phyloP scores from a whole-genome alignment of 2,329 filamentous ascomycete species.

The Cladosporium colombiae region DNA sequence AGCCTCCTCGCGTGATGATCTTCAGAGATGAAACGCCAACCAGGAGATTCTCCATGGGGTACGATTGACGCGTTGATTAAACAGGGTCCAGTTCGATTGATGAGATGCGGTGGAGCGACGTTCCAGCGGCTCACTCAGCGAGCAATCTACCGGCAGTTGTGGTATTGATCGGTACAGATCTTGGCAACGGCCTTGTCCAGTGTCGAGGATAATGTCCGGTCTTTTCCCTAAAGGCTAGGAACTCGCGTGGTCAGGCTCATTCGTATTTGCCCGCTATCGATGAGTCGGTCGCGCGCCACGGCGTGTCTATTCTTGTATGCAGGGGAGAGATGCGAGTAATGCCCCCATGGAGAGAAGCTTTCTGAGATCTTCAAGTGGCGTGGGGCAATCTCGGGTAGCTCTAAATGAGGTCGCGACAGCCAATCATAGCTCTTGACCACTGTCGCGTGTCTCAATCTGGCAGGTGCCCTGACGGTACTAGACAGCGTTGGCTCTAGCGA shows the following conservation, averaged over 20 bases:
- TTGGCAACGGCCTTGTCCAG: not conserved
- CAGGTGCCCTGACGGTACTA: not conserved
- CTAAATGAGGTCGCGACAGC: not conserved
- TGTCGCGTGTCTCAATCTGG: not conserved
- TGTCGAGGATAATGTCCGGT: not conserved
- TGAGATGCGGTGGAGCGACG: not conserved
- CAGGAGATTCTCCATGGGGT: not conserved
- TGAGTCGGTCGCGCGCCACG: not conserved
- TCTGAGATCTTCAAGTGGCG: conserved; percentile 1
- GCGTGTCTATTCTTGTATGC: not conserved
- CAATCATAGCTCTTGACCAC: not conserved
- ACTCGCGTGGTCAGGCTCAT: not conserved
- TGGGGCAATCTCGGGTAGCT: conserved; percentile 6
- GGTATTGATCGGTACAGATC: not conserved
- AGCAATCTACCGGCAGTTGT: not conserved
- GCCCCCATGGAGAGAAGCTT: not conserved
- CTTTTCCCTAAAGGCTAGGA: not conserved
- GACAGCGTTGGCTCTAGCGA: conserved; percentile 1
- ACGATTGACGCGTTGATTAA: not conserved
- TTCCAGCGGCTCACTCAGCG: not conserved
- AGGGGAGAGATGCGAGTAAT: not conserved
- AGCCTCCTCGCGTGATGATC: not conserved
- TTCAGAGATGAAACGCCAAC: conserved; percentile 10
- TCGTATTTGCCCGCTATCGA: not conserved
- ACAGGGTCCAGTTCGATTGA: not conserved